Base-by-base conservation (phyloP, 2,329 filamentous ascomycete species). In the Davidsoniella australis region DNA sequence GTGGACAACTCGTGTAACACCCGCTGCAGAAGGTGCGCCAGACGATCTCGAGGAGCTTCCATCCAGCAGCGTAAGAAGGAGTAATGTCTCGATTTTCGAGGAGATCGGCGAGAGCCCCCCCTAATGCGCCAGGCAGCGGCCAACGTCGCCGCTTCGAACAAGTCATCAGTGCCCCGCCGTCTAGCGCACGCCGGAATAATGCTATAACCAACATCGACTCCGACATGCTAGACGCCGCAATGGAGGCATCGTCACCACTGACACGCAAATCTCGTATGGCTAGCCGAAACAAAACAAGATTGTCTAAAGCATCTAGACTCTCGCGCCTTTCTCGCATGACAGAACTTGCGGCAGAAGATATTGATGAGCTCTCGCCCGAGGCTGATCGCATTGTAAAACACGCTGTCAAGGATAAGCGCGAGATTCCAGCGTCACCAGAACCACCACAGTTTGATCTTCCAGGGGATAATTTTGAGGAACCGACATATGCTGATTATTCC, bases 21-120 rank as follows among this genome's bases (percentile, higher is more conserved):
- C 17, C 20, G 10, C 38, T 16, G 24, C 38, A 37, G 14, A 20
- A 41, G 17, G 36, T 16, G 38, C 36, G 14, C 41, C 44, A 16
- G 44, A 47, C 20, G 44, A 51, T 18, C 43, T 44, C 17, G 36
- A 44, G 17, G 41, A 53, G 23, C 39, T 50, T 9, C 53, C 44
- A 23, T 39, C n/a, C 16, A 49, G 9, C 14, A 23, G 20, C n/a
- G 12, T 18, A 33, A 33, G 12, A 9, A 33, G 12, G 29, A 46
- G 39, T 14, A 10, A 24, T 14, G 17, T 18, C 42, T 18, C 39
- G 39, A 40, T 55, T 12, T 54, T 57, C 14, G 67, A 72, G 44
- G 69, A 72, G 56, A 64, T 75, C 12, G 64, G 61, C 36, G 73
- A 78, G 56, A 76, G 73, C 50, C 75, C 76, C 76, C 0, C 61